Conservation (phyloP, 345 rosid genomes). For the Mangifera indica region DNA sequence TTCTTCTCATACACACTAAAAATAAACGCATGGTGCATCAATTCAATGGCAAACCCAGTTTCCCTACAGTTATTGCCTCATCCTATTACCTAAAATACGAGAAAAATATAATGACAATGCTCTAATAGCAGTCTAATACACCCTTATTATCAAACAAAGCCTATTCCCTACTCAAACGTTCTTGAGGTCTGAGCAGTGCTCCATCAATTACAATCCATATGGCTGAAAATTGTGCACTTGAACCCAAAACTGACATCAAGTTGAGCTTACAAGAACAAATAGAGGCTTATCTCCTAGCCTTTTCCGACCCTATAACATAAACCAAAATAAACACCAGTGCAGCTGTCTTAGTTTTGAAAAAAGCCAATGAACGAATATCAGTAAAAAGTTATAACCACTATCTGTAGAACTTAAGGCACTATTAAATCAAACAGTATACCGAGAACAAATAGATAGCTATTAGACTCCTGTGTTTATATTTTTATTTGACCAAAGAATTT, state of each 20-base stretch:
- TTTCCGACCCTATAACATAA: conserved; percentile 68
- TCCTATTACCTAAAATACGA: neutral
- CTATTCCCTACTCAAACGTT: conserved; percentile 4
- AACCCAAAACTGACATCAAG: conserved; percentile 22
- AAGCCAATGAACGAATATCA: neutral
- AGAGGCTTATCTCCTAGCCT: conserved; percentile 71
- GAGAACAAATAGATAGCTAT: neutral
- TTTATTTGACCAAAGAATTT: neutral
- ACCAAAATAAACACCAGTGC: neutral
- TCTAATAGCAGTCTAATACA: neutral
- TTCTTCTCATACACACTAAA: neutral
- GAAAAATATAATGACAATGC: neutral
- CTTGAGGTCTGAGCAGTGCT: conserved; percentile 9
- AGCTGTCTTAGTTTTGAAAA: neutral
- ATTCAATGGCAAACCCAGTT: neutral
- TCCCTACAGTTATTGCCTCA: neutral
- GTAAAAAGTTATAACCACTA: neutral
- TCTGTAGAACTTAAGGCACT: neutral
- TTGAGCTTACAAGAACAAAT: conserved; percentile 67
- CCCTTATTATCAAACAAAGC: conserved; percentile 1
- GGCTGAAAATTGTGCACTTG: conserved; percentile 2
- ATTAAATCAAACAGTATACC: neutral
- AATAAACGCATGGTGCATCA: neutral
- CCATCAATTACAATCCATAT: conserved; percentile 14
- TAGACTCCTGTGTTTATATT: neutral